Conservation (phyloP, 2,329 filamentous ascomycete genomes). For the Aspergillus japonicus region DNA sequence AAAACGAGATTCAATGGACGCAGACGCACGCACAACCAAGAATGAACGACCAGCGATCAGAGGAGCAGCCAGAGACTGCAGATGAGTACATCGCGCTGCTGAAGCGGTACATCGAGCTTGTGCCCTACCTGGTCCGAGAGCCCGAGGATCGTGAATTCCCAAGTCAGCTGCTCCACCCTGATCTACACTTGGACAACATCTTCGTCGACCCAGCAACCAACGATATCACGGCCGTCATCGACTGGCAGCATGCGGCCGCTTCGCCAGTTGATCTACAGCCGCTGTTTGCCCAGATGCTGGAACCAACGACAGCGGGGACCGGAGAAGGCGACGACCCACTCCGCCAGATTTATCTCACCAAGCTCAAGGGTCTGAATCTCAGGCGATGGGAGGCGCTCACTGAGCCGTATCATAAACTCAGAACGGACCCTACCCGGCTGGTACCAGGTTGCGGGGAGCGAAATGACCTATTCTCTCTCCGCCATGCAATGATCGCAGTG, state of each 20-base stretch:
- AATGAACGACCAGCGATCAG: constrained; percentile 17
- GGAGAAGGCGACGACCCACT: no score
- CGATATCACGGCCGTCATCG: background rate
- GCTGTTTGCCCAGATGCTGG: background rate
- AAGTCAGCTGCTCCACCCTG: background rate
- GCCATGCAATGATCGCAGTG: no score
- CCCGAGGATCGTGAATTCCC: background rate
- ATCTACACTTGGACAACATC: background rate
- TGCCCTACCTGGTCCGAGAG: background rate
- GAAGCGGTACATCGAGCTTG: background rate
- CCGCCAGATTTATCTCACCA: no score
- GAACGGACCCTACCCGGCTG: no score
- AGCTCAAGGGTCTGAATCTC: no score
- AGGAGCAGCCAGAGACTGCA: constrained; percentile 4
- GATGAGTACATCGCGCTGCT: background rate
- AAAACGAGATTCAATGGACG: constrained; percentile 18
- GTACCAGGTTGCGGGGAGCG: no score
- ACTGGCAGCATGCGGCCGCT: background rate
- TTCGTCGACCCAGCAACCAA: background rate
- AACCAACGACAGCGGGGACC: background rate
- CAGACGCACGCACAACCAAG: constrained; percentile 10
- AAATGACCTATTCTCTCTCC: no score
- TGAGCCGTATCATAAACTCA: no score
- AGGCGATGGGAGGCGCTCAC: no score
- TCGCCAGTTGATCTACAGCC: background rate